These are phyloP conservation scores for Symbiodinium pilosum DNA, from an alignment of 73 alveolate species.

Conservation along the genomic window DNA sequence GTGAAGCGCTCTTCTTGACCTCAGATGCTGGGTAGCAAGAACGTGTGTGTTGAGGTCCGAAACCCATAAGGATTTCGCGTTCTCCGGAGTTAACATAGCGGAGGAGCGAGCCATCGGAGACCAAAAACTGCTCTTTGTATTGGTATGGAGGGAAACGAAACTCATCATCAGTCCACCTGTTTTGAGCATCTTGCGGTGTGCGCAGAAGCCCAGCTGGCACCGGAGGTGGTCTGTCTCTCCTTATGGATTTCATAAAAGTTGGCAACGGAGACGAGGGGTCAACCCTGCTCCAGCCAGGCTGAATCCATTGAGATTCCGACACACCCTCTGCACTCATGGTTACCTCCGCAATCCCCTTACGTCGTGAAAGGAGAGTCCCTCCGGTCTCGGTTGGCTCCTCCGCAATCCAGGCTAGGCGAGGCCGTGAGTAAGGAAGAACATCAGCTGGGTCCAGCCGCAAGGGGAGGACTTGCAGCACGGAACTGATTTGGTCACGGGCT, in stretches of 20 bases:
- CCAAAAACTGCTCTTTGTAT: background rate
- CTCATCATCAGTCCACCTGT: background rate
- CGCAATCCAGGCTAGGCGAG: background rate
- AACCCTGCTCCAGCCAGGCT: background rate
- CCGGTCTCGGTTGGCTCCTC: too few relatives aligned
- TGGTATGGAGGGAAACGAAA: background rate
- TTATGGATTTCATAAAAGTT: conserved; percentile 11
- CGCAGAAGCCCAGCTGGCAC: background rate
- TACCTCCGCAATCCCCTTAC: background rate
- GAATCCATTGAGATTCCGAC: background rate
- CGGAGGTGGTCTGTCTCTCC: background rate
- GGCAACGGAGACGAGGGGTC: background rate
- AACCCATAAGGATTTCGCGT: background rate
- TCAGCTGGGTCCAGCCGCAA: conserved; percentile 3
- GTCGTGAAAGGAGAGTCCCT: background rate
- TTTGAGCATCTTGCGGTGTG: background rate
- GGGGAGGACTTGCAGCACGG: background rate
- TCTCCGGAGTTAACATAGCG: background rate
- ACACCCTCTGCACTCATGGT: background rate
- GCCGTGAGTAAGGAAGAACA: background rate
- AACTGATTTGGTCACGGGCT: background rate
- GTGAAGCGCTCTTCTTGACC: too few relatives aligned
- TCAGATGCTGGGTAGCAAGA: background rate
- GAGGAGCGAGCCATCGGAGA: background rate
- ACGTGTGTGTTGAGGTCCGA: background rate